These are phyloP conservation scores for Saccharomyces hybrid DNA, from an alignment of 1,139 yeast species.

Conservation along the genomic window DNA sequence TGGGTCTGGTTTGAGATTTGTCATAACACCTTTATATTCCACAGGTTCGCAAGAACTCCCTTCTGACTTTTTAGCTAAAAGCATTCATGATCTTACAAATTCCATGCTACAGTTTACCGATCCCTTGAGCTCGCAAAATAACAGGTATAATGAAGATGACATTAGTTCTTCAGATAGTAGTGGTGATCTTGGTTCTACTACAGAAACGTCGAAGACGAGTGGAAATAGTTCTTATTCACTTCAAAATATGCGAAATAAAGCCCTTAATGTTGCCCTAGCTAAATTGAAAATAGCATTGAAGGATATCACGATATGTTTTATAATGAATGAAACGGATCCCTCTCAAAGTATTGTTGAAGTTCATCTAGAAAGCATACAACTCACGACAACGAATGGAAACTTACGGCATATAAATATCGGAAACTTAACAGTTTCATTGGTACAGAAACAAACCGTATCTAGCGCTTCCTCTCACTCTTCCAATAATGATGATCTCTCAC, in stretches of 20 bases:
- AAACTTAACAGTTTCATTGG: neutral
- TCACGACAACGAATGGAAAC: neutral
- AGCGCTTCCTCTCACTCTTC: neutral
- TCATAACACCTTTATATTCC: constrained; percentile 30
- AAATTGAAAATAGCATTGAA: constrained; percentile 24
- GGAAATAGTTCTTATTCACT: constrained; percentile 11
- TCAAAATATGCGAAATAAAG: constrained; percentile 29
- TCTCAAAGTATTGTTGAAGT: neutral
- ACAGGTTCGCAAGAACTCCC: neutral
- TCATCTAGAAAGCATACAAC: constrained; percentile 1
- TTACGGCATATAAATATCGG: neutral
- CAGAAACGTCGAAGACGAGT: neutral
- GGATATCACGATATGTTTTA: constrained; percentile 18
- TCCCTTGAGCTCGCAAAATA: constrained; percentile 11
- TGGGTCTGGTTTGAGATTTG: constrained; percentile 52
- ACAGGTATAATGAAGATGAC: constrained; percentile 14
- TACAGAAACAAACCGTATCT: neutral
- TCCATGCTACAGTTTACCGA: constrained; percentile 42
- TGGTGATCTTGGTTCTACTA: neutral
- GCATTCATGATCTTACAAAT: constrained; percentile 58
- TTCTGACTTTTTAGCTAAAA: constrained; percentile 44
- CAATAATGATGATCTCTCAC: constrained; percentile 35
- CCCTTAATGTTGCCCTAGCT: constrained; percentile 28
- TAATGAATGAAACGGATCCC: constrained; percentile 13
- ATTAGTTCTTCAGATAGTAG: neutral